phyloP scores from a whole-genome alignment of 2,329 filamentous ascomycete species.

The Monascus ruber region DNA sequence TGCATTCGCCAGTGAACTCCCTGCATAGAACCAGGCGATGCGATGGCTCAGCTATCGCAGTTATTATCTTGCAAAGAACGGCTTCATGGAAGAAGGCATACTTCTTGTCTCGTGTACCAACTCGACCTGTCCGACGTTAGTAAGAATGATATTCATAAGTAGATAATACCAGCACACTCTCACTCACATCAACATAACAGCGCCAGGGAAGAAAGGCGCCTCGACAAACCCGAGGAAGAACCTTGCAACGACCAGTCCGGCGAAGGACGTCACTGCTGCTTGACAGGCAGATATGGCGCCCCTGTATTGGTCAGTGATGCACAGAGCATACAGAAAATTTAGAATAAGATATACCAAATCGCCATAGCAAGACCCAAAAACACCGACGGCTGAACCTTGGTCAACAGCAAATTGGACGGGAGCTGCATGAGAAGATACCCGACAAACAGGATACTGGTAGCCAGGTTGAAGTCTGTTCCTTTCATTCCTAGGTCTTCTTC shows the following conservation, averaged over 20 bases:
- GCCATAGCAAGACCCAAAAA: conserved; percentile 34
- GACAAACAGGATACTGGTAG: conserved; percentile 35
- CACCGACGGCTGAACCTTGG: conserved; percentile 29
- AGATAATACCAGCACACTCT: conserved; percentile 23
- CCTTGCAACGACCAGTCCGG: conserved; percentile 25
- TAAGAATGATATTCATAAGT: conserved; percentile 21
- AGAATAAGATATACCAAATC: conserved; percentile 30
- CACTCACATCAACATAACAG: background rate
- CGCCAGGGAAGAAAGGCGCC: conserved; percentile 26
- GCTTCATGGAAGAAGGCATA: too few species aligned
- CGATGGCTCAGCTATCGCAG: background rate
- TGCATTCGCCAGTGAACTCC: conserved; percentile 29
- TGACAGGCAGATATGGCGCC: conserved; percentile 21
- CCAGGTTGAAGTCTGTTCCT: conserved; percentile 31
- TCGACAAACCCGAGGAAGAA: conserved; percentile 28
- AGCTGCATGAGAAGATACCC: conserved; percentile 37
- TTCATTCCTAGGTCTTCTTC: conserved; percentile 34
- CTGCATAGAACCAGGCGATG: background rate
- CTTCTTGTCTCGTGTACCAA: background rate
- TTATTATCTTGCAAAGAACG: too few species aligned
- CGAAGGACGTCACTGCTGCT: conserved; percentile 30
- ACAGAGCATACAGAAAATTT: too few species aligned
- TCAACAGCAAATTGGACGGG: conserved; percentile 37
- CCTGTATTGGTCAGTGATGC: too few species aligned
- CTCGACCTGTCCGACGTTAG: conserved; percentile 19